Evolutionary conservation across 2,329 filamentous ascomycete species (phyloP), one percentile per base, ranked within the genome.

Genomic region (Alternaria arborescens): DNA sequence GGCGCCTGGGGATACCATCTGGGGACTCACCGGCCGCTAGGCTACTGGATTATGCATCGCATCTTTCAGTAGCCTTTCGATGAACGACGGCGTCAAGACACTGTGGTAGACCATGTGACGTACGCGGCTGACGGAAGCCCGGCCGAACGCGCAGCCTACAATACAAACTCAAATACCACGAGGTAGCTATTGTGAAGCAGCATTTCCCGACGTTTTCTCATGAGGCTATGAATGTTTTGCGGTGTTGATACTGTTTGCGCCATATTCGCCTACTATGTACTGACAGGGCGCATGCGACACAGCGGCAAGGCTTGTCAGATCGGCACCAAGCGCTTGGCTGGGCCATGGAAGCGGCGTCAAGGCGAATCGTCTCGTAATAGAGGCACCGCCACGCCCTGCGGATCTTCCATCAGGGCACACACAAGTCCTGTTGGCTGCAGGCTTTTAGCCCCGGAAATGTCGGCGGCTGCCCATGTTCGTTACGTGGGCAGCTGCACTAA

Each of bases 401-500:
- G n/a, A 47, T 48, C 54, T 22, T 14, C 36, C n/a, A 46, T 10
- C 32, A 28, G 44, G 36, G 32, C 46, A 50, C 46, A 50, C 46
- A 50, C 46, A 50, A 38, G 10, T 43, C 44, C 47, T 32, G 53
- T 58, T 60, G 57, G 57, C 34, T 47, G 36, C 41, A 44, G 11
- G 18, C 32, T 10, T 43, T 43, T 50, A 36, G 36, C 16, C 36
- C 28, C 52, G 55, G 44, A 41, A 30, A 41, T 36, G 40, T 41
- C 50, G 60, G 60, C 55, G 52, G 46, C 22, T 55, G 43, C 59
- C 48, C 42, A 18, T 20, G 51, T 20, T 38, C n/a, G 54, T 64
- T 64, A 56, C 54, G 58, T 59, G 54, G 50, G 54, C 53, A 52
- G 47, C 53, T 55, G 58, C 55, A 54, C 58, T 61, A 61, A 43